phyloP scores from a whole-genome alignment of 208 protist species.

The Crithidia sp. region DNA sequence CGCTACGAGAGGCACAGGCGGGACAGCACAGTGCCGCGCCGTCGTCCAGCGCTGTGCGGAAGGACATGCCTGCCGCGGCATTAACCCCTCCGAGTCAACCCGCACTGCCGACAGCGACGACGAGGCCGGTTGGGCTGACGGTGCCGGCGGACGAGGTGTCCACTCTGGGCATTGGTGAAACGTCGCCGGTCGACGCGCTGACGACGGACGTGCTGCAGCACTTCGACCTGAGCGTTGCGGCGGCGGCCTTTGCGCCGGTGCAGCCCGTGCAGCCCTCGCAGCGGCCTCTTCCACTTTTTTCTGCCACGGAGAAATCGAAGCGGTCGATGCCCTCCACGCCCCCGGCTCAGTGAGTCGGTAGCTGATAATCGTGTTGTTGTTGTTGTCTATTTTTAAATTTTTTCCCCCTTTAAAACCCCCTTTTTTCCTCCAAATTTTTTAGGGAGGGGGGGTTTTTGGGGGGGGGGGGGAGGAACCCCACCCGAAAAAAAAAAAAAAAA shows the following conservation, averaged over 20 bases:
- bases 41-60: not conserved
- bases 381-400: not conserved
- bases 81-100: too few species aligned
- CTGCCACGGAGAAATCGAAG: not conserved
- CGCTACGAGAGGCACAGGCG: constrained; percentile 17
- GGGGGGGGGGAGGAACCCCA: too few species aligned
- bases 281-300: not conserved
- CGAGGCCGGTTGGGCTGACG: too few species aligned
- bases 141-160: not conserved
- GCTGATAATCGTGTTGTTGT: not conserved
- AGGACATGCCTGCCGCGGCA: not conserved
- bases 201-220: too few species aligned
- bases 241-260: not conserved
- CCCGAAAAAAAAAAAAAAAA: too few species aligned
- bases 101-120: not conserved
- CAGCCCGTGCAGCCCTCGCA: not conserved
- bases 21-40: constrained; percentile 1
- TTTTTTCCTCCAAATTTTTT: too few species aligned
- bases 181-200: not conserved
- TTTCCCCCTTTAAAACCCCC: constrained; percentile 4
- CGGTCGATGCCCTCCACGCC: not conserved
- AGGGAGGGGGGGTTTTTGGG: too few species aligned
- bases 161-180: constrained; percentile 5
- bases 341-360: not conserved
- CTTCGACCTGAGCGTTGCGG: too few species aligned